Evolutionary conservation across 805 yeast species (phyloP), one percentile per base, ranked within the genome.

Genomic region (Wickerhamomyces queroliae): DNA sequence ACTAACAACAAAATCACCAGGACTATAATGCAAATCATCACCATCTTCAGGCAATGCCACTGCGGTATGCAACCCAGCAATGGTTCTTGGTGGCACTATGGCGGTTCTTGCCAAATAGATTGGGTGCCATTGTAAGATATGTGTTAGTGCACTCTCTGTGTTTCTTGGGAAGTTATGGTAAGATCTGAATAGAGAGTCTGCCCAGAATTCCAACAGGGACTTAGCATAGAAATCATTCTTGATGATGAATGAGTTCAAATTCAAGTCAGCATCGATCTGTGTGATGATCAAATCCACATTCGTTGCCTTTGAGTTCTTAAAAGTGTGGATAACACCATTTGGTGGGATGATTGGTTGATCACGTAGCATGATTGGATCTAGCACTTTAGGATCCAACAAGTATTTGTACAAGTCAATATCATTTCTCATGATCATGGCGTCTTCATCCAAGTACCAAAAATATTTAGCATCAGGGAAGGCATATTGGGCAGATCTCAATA

Each of bases 101-200:
- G 88, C 83, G 3, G 93, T 70, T 53, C 78, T 83, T 39, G 83
- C 72, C 48, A 93, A 68, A 21, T 84, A 64, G 22, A 74, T 77
- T 11, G 96, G 95, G 58, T 91, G 99, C 99, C 98, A 93, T 61
- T 88, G 97, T 49, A 89, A 67, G 33, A 89, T 68, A 58, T 93
- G 98, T n/a, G 86, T 74, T 32, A 91, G 56, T 0, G 93, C 90
- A n/a, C 74, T 70, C 42, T 76, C 78, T 5, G 79, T 83, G 39
- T 74, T 73, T 26, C 58, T 47, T 12, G 74, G 73, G 62, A 85
- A 85, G 41, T 72, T 72, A 33, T 52, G 53, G 62, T 83, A 88
- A 36, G 73, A 70, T 55, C 85, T 72, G 56, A 78, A 80, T 35
- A 88, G 68, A 19, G 79, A 78, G 56, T 87, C 93, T 25, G 73